phyloP scores from a whole-genome alignment of 2,329 filamentous ascomycete species.

The Emericellopsis cladophorae region DNA sequence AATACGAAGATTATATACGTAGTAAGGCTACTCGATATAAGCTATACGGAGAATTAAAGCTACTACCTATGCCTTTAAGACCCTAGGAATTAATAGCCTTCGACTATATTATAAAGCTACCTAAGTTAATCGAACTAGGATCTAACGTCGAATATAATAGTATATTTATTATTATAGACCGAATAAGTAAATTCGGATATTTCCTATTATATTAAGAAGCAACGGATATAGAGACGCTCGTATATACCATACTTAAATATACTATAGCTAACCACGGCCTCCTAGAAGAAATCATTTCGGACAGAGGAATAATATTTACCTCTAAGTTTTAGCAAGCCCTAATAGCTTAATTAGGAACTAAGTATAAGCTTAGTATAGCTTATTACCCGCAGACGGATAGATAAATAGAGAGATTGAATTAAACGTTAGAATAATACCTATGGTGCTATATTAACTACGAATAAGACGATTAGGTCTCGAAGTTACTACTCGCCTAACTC shows the following conservation, averaged over 20 bases:
- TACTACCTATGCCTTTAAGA: conserved; percentile 2
- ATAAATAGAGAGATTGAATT: conserved; percentile 3
- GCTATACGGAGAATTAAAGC: conserved; percentile 4
- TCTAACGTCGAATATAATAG: no score
- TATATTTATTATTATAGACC: conserved; percentile 3
- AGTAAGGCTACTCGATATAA: conserved; percentile 5
- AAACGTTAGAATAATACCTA: no score
- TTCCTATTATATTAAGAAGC: conserved; percentile 2
- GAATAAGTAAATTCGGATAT: conserved; percentile 2
- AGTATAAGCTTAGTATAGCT: conserved; percentile 3
- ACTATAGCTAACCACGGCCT: conserved; percentile 1
- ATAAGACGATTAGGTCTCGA: no score
- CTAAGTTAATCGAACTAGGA: conserved; percentile 2
- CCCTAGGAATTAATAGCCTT: conserved; percentile 3
- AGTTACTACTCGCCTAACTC: no score
- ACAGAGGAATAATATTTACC: conserved; percentile 1
- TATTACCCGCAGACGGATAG: conserved; percentile 1
- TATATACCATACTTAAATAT: not conserved
- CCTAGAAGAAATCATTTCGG: conserved; percentile 2
- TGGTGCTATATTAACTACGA: no score
- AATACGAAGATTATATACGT: conserved; percentile 3
- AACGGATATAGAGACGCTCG: not conserved
- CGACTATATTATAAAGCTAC: conserved; percentile 4
- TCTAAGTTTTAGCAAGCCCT: conserved; percentile 2
- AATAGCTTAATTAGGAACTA: conserved; percentile 1